Evolutionary conservation across 345 rosid genomes (phyloP), one percentile per base, ranked within the genome.

Genomic region (Salix exigua): DNA sequence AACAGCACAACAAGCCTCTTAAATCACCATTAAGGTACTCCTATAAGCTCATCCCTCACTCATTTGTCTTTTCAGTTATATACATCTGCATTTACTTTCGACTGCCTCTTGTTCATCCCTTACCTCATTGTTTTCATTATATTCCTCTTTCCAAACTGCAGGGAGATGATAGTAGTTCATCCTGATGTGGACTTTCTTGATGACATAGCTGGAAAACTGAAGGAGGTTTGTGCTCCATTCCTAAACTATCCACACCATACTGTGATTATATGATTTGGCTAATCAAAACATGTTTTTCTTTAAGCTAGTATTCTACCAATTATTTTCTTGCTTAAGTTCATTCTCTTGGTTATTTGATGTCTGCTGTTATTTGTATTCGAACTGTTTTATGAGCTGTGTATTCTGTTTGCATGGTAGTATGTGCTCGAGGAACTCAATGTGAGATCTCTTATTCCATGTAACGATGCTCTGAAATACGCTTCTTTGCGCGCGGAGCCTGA

Each of bases 401-500:
- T 77, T 82, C 64, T 46, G 33, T 81, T 81, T 66, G 35, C 65
- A 16, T 85, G 85, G 79, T 84, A 96, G 99, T 96, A 91, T 88
- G 94, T 94, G 69, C 81, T 92, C 44, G 99, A 92, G 85, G 99
- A 94, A 78, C 97, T 96, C 64, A 96, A 96, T 79, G 88, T 94
- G 70, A 84, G 90, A 83, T 86, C 88, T 67, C 96, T 96, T 79
- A 81, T 88, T 26, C 87, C 99, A 10, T 94, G 97, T 76, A 85
- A 83, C 78, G 97, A 94, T 82, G 84, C 94, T 70, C 86, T 92
- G 86, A 90, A 90, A 86, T 96, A 91, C 85, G 93, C 98, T 62
- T 86, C 90, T 75, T 81, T 94, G 61, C 94, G 94, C 25, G 98
- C 97, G 16, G 99, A 94, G 83, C 99, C 99, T 26, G 99, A 96